Percentiles rank a stretch among this genome's conserved stretches.
phyloP scores from a whole-genome alignment of 2,329 filamentous ascomycete species.

The Monosporascus sp. region DNA sequence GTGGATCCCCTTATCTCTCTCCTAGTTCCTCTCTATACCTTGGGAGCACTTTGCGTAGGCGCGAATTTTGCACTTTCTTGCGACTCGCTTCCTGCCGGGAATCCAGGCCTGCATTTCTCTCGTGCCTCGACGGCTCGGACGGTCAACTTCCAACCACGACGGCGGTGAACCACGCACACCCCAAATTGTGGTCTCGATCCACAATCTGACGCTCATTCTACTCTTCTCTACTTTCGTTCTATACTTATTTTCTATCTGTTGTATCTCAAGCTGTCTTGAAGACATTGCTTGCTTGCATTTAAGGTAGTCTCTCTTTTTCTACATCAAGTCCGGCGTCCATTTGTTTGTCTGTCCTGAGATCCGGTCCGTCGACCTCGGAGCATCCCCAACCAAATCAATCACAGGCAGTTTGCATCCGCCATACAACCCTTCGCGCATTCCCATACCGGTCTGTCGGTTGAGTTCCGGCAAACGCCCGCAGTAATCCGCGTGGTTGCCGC shows the following conservation, averaged over 20 bases:
- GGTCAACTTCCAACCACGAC: background rate
- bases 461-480: slow-evolving; percentile 10
- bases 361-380: background rate
- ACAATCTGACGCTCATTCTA: background rate
- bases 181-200: too few relatives aligned
- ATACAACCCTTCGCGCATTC: slow-evolving; percentile 1
- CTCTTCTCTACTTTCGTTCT: slow-evolving; percentile 18
- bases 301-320: slow-evolving; percentile 9
- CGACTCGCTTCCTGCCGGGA: too few relatives aligned
- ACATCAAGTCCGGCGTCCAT: slow-evolving; percentile 6
- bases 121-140: background rate
- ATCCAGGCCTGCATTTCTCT: too few relatives aligned
- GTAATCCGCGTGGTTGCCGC: slow-evolving; percentile 28
- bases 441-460: slow-evolving; percentile 1
- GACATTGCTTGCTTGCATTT: slow-evolving; percentile 10
- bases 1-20: too few relatives aligned
- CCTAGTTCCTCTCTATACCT: too few relatives aligned
- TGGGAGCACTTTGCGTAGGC: too few relatives aligned
- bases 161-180: too few relatives aligned
- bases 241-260: slow-evolving; percentile 5
- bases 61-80: too few relatives aligned
- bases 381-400: slow-evolving; percentile 1
- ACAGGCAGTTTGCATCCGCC: slow-evolving; percentile 2
- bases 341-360: background rate
- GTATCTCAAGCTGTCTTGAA: slow-evolving; percentile 18